A percentile compares a stretch with the other conserved stretches of the same genome.
These are phyloP conservation scores for Nectriaceae sp. DNA, from an alignment of 2,329 filamentous ascomycete species.

Conservation along the genomic window DNA sequence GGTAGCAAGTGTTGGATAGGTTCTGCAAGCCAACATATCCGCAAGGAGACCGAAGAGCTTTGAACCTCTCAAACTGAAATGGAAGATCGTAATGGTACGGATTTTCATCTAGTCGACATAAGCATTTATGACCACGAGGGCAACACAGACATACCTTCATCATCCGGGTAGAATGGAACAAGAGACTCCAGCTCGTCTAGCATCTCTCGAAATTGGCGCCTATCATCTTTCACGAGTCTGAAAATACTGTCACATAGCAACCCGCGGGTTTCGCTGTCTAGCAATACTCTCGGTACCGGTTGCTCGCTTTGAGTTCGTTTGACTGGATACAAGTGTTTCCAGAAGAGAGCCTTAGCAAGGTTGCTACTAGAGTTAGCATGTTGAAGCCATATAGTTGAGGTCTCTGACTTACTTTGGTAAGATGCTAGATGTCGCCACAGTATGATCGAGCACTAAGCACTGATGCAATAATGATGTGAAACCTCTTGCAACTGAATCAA, in stretches of 20 bases:
- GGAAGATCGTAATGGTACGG: slow-evolving; percentile 64
- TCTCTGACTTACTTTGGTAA: slow-evolving; percentile 32
- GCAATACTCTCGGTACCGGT: slow-evolving; percentile 42
- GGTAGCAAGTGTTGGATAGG: slow-evolving; percentile 93
- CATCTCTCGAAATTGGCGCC: slow-evolving; percentile 49
- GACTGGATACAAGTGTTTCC: slow-evolving; percentile 66
- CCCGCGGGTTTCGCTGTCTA: slow-evolving; percentile 57
- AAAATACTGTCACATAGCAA: slow-evolving; percentile 64
- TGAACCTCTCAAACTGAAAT: slow-evolving; percentile 64
- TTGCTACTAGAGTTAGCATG: slow-evolving; percentile 23
- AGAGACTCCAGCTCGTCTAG: slow-evolving; percentile 43
- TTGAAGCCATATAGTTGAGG: too few relatives aligned
- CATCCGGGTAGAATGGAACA: slow-evolving; percentile 40
- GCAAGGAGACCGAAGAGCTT: slow-evolving; percentile 71
- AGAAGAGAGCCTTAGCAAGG: slow-evolving; percentile 52
- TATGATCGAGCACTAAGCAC: slow-evolving; percentile 33
- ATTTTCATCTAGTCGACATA: slow-evolving; percentile 31
- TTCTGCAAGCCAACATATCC: slow-evolving; percentile 92
- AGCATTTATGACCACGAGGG: background rate
- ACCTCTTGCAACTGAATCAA: slow-evolving; percentile 33
- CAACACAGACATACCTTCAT: slow-evolving; percentile 39
- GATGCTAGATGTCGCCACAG: slow-evolving; percentile 20
- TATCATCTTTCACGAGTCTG: slow-evolving; percentile 54
- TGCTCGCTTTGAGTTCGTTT: slow-evolving; percentile 32
- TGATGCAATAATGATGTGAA: slow-evolving; percentile 31